These are phyloP conservation scores for Stagonosporopsis vannaccii DNA, from an alignment of 2,329 filamentous ascomycete genomes.

Conservation along the genomic window DNA sequence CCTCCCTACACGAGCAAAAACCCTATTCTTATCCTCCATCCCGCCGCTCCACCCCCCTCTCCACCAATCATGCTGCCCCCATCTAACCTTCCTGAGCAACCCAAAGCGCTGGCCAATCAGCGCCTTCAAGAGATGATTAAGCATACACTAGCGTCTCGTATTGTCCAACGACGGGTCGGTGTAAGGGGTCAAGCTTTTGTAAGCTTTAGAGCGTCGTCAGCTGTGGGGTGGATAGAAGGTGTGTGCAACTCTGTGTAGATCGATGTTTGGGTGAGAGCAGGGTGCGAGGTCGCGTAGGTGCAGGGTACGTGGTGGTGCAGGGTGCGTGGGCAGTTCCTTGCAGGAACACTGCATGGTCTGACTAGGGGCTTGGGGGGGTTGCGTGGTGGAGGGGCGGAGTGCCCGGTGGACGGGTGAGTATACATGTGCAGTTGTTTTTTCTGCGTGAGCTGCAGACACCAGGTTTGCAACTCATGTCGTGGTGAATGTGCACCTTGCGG, in stretches of 20 bases:
- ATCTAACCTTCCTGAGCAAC: background rate
- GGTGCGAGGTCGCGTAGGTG: background rate
- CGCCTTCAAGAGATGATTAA: background rate
- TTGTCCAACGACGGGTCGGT: background rate
- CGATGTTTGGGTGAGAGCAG: background rate
- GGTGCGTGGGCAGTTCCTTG: background rate
- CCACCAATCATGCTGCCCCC: background rate
- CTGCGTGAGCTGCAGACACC: background rate
- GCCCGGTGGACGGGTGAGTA: background rate
- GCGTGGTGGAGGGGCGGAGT: constrained; percentile 1
- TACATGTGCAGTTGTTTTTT: background rate
- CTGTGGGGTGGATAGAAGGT: background rate
- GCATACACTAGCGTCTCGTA: background rate
- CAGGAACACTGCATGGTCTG: background rate
- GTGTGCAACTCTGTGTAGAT: background rate
- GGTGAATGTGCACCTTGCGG: no score
- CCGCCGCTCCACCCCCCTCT: no score
- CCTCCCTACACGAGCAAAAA: background rate
- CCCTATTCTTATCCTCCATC: background rate
- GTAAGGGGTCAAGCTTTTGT: constrained; percentile 5
- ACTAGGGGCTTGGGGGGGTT: background rate
- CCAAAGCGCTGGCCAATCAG: background rate
- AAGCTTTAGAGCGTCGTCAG: constrained; percentile 6
- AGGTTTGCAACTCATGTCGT: no score
- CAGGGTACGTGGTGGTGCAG: background rate